Conservation (phyloP, 257 asterid species). For the Asclepias syriaca region DNA sequence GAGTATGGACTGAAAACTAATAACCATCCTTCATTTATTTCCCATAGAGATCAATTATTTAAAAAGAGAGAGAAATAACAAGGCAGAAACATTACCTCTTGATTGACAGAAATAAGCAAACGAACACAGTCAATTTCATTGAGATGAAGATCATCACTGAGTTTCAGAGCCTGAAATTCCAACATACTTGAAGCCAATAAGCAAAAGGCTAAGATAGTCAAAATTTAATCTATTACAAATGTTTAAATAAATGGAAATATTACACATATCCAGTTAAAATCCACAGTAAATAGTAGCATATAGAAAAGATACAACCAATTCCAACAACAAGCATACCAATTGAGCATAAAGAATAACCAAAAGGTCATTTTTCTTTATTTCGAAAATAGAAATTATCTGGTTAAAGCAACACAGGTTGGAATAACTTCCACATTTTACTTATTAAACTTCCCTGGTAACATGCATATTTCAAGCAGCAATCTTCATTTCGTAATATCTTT, state of each 20-base stretch:
- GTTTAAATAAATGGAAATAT: neutral
- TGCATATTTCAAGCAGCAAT: neutral
- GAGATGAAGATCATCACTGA: slow-evolving; percentile 95
- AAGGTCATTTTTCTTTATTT: neutral
- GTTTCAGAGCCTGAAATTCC: slow-evolving; percentile 60
- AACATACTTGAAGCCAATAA: slow-evolving; percentile 17
- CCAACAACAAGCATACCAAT: neutral
- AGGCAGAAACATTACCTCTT: slow-evolving; percentile 56
- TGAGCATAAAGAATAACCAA: neutral
- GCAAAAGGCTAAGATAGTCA: slow-evolving; percentile 17
- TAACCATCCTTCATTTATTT: neutral
- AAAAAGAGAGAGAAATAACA: slow-evolving; percentile 1
- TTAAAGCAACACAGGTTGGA: neutral
- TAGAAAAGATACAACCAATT: neutral
- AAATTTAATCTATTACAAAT: neutral
- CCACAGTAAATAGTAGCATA: neutral
- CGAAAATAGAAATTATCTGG: neutral
- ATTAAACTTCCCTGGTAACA: neutral
- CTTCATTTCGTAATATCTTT: neutral
- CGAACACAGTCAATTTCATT: slow-evolving; percentile 84
- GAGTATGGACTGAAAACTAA: too few relatives aligned
- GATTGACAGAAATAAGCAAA: slow-evolving; percentile 78
- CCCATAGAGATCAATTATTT: neutral
- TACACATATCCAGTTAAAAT: neutral
- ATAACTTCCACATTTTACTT: neutral